A percentile compares a stretch with the other conserved stretches of the same genome.
phyloP scores from a whole-genome alignment of 371 early-diverging fungal species.

The Spraguea lophii region DNA sequence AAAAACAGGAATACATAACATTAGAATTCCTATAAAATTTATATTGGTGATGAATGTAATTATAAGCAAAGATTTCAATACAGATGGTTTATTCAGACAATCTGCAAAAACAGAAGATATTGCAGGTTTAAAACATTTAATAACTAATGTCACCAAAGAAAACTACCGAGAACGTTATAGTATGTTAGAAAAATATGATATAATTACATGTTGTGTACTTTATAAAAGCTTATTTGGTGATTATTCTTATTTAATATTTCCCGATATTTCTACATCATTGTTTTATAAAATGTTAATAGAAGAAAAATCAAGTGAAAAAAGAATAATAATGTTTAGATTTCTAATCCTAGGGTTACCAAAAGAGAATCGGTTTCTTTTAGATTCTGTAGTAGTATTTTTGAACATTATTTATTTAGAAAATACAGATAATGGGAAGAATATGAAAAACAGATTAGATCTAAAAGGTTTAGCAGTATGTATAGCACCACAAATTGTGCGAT shows the following conservation, averaged over 20 bases:
- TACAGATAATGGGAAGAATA: constrained; percentile 4
- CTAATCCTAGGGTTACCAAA: constrained; percentile 22
- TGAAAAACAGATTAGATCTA: constrained; percentile 21
- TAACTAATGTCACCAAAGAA: neutral
- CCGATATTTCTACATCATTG: constrained; percentile 9
- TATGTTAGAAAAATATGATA: constrained; percentile 17
- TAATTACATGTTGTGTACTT: constrained; percentile 18
- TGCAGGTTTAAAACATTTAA: neutral
- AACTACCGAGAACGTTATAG: no score
- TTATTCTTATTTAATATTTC: constrained; percentile 20
- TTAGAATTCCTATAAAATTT: constrained; percentile 17
- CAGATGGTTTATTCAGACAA: constrained; percentile 27
- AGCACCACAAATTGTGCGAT: no score
- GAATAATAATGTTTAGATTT: constrained; percentile 10
- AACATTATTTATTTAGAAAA: constrained; percentile 10
- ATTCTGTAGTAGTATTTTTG: constrained; percentile 16
- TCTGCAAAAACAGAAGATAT: constrained; percentile 10
- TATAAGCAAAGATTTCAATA: constrained; percentile 9
- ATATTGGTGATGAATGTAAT: constrained; percentile 16
- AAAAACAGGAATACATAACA: constrained; percentile 7
- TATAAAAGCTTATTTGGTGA: constrained; percentile 24
- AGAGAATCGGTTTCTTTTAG: constrained; percentile 29
- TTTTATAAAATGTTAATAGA: constrained; percentile 19
- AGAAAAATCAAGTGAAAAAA: constrained; percentile 2
- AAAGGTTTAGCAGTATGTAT: no score